These are phyloP conservation scores for Dimocarpus longan DNA, from an alignment of 345 rosid genomes.

Conservation along the genomic window DNA sequence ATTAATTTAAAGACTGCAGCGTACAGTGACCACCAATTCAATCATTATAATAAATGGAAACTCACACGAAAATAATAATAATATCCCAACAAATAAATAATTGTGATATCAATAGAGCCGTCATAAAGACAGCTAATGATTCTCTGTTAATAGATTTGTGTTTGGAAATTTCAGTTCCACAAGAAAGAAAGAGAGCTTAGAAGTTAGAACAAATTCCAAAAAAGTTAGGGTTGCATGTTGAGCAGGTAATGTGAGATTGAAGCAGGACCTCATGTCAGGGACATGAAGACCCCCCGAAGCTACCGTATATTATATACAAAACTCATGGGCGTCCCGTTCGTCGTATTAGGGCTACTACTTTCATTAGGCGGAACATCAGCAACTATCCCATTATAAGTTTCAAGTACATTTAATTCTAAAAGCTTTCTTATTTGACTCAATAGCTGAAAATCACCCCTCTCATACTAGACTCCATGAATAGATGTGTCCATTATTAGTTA, in stretches of 20 bases:
- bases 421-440: neutral
- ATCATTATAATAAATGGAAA: too few relatives aligned
- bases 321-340: neutral
- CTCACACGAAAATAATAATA: too few relatives aligned
- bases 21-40: too few relatives aligned
- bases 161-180: neutral
- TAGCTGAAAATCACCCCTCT: too few relatives aligned
- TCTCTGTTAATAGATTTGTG: neutral
- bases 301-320: neutral
- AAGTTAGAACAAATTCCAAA: constrained; percentile 24
- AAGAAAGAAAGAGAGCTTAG: neutral
- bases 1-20: too few relatives aligned
- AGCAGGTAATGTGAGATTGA: constrained; percentile 29
- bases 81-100: neutral
- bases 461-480: too few relatives aligned
- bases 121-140: neutral
- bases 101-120: too few relatives aligned
- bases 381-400: constrained; percentile 17
- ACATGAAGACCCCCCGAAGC: neutral
- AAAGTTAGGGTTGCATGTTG: constrained; percentile 30
- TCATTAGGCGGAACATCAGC: constrained; percentile 19
- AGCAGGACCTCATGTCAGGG: constrained; percentile 14
- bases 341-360: constrained; percentile 3
- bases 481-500: too few relatives aligned
- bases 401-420: constrained; percentile 28